phyloP scores from a whole-genome alignment of 495 filamentous ascomycete species.

The Penicillium steckii region DNA sequence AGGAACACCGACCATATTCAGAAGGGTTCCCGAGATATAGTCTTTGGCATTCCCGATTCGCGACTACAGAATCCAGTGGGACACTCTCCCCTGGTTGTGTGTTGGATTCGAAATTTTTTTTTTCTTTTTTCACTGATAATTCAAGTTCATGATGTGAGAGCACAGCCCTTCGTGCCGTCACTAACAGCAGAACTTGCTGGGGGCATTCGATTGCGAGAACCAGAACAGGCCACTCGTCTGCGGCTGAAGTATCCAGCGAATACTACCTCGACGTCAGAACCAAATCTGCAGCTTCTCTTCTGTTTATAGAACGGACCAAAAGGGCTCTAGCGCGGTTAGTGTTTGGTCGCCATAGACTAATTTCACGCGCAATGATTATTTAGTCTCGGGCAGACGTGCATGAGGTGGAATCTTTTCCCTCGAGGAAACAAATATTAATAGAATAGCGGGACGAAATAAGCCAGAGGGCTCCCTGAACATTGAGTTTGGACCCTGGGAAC shows the following conservation, averaged over 20 bases:
- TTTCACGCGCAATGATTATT: not conserved
- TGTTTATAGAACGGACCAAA: too few relatives aligned
- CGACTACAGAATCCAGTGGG: not conserved
- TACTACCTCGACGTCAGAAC: not conserved
- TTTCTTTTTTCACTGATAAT: not conserved
- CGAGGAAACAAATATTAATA: slow-evolving; percentile 5
- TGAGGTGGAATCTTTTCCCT: not conserved
- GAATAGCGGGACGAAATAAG: slow-evolving; percentile 5
- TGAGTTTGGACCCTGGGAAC: slow-evolving; percentile 3
- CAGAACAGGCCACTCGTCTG: not conserved
- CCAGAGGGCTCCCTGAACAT: not conserved
- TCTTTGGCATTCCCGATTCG: not conserved
- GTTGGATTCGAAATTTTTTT: not conserved
- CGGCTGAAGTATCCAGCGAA: not conserved
- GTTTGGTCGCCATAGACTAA: not conserved
- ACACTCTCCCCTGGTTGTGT: not conserved
- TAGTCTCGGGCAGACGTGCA: not conserved
- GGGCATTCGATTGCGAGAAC: not conserved
- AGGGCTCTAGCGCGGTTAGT: not conserved
- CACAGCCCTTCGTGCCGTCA: not conserved
- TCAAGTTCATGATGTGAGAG: not conserved
- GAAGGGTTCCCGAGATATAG: not conserved
- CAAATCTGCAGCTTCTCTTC: not conserved
- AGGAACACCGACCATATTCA: slow-evolving; percentile 40
- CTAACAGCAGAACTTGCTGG: not conserved